A percentile compares a stretch with the other conserved stretches of the same genome.
Evolutionary conservation across 495 filamentous ascomycete genomes (phyloP).

Genomic region (Haplographium delicatum): DNA sequence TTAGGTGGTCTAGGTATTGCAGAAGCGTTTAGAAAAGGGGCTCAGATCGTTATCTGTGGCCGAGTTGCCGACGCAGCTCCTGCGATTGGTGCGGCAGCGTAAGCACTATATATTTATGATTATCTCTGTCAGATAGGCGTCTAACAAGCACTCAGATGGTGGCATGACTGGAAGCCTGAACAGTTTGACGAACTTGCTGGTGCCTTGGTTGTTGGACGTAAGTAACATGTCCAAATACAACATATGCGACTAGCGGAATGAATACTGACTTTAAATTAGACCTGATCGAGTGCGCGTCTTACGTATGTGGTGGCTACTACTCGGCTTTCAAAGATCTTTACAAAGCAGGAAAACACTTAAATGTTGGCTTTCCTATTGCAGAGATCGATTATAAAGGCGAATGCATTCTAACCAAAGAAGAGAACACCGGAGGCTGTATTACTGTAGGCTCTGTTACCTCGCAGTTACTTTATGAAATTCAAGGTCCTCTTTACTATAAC

Average conservation of each 20-base stretch:
- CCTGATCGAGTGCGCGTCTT: slow-evolving; percentile 53
- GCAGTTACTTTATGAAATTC: slow-evolving; percentile 58
- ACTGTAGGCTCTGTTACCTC: slow-evolving; percentile 47
- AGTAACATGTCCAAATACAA: no score
- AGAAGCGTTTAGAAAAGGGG: slow-evolving; percentile 43
- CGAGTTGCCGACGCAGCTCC: slow-evolving; percentile 51
- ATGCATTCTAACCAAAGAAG: slow-evolving; percentile 31
- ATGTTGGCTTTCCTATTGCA: slow-evolving; percentile 54
- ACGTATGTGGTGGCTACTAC: slow-evolving; percentile 54
- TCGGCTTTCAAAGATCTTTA: slow-evolving; percentile 49
- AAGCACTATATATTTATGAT: no score
- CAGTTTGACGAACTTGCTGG: slow-evolving; percentile 52
- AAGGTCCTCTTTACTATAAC: slow-evolving; percentile 54
- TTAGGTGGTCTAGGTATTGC: slow-evolving; percentile 48
- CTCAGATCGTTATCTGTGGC: slow-evolving; percentile 53
- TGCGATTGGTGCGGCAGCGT: slow-evolving; percentile 47
- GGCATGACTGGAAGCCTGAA: slow-evolving; percentile 13
- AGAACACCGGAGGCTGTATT: slow-evolving; percentile 21
- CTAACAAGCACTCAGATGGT: no score
- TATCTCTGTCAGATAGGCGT: no score
- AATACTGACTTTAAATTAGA: no score
- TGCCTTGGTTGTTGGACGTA: slow-evolving; percentile 47
- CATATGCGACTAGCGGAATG: no score
- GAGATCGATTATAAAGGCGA: slow-evolving; percentile 47
- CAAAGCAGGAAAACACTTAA: slow-evolving; percentile 34